phyloP scores from a whole-genome alignment of 495 filamentous ascomycete species.

The Penicillium cinerascens region DNA sequence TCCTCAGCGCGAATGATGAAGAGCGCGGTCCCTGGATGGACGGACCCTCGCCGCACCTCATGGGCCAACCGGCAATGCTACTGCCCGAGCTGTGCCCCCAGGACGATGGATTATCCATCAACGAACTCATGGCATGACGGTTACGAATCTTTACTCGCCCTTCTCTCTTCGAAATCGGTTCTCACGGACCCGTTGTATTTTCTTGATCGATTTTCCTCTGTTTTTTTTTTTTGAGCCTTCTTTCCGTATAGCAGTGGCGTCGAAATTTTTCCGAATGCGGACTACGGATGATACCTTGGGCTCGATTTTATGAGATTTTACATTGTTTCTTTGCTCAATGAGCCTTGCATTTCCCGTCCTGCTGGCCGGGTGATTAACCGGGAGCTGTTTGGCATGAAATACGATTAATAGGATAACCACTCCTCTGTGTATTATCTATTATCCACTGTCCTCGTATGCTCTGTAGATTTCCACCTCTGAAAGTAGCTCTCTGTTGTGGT shows the following conservation, averaged over 20 bases:
- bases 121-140: conserved; percentile 43
- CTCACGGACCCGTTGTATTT: neutral
- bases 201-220: conserved; percentile 9
- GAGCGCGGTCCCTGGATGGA: conserved; percentile 81
- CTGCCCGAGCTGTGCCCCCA: conserved; percentile 32
- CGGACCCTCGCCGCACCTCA: conserved; percentile 32
- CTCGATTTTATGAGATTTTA: neutral
- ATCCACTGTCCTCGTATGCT: neutral
- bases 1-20: conserved; percentile 70
- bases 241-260: conserved; percentile 27
- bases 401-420: conserved; percentile 7
- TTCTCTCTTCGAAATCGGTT: conserved; percentile 1
- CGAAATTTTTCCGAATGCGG: conserved; percentile 20
- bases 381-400: conserved; percentile 5
- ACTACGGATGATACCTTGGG: conserved; percentile 25
- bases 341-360: neutral
- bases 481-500: neutral
- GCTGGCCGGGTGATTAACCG: conserved; percentile 1
- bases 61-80: conserved; percentile 37
- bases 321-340: conserved; percentile 4
- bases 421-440: neutral
- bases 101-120: conserved; percentile 37
- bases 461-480: neutral
- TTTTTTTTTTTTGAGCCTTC: conserved; percentile 10
- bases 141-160: conserved; percentile 1